Evolutionary conservation across 148 eudicot species (phyloP), one percentile per base, ranked within the genome.

Genomic region (Agrostemma githago): DNA sequence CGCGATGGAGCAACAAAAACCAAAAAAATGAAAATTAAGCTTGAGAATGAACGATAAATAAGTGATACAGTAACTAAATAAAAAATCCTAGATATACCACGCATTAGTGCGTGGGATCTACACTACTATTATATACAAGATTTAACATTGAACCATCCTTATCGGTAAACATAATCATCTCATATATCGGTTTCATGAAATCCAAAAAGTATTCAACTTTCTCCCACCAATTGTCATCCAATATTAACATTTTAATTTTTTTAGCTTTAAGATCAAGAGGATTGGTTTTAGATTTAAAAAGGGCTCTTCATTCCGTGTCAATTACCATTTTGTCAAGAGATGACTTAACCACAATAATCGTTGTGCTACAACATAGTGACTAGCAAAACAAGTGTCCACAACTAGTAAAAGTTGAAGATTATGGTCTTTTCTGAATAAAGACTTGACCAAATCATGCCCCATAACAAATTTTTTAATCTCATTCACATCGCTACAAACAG

Each of bases 261-360:
- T 20, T 42, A 44, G 74, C 79, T 59, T 70, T 62, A 3, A 17
- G n/a, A 16, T 70, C 72, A 60, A 19, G 9, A 56, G 54, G 17
- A 38, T 51, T 69, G 3, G 42, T 70, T 7, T 46, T 8, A 34
- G 64, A 66, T 43, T 2, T 66, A 8, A 59, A 70, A 10, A 19
- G 64, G 0, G 10, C 11, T 42, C 26, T 71, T 48, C 62, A 71
- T 38, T 54, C 43, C 3, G 70, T 8, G 34, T 71, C 75, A 46
- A 71, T 70, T 5, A 63, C 71, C 75, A 53, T 62, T 17, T 63
- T 38, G 42, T 77, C 80, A 6, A 71, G 68, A 16, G 75, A 44
- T 4, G 17, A 3, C 15, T 63, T 62, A 10, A 62, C 64, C 6
- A 5, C 2, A 3, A 4, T 14, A 71, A 43, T 0, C 66, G 54